Evolutionary conservation across 1,284 basidiomycete genomes (phyloP).

Genomic region (Sporisorium graminicola): DNA sequence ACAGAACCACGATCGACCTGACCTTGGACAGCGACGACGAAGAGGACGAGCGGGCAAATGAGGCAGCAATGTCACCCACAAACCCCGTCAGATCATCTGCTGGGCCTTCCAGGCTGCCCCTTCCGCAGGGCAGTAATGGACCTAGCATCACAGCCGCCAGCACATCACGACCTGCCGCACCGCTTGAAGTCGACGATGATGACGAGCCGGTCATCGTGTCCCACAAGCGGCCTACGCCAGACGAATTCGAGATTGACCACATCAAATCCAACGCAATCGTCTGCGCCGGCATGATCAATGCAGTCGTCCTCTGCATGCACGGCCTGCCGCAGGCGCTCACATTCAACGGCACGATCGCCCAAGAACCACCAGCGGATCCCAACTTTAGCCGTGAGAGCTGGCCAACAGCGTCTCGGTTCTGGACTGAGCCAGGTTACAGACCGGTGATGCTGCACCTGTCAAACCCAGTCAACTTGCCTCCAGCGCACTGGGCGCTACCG

Average conservation of each 20-base stretch:
- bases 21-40: constrained; percentile 47
- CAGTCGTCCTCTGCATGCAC: constrained; percentile 61
- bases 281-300: constrained; percentile 61
- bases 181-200: constrained; percentile 47
- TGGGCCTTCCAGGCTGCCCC: background rate
- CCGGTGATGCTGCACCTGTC: constrained; percentile 52
- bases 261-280: constrained; percentile 52
- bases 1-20: constrained; percentile 33
- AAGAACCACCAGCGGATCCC: constrained; percentile 43
- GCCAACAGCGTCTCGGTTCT: constrained; percentile 49
- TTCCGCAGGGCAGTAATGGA: constrained; percentile 12
- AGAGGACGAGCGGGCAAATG: constrained; percentile 14
- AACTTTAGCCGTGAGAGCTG: constrained; percentile 41
- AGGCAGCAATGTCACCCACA: background rate
- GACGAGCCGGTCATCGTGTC: constrained; percentile 59
- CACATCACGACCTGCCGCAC: background rate
- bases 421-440: constrained; percentile 57
- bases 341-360: constrained; percentile 23
- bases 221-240: constrained; percentile 23
- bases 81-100: background rate
- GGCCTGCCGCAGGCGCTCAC: constrained; percentile 56
- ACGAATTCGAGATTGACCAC: constrained; percentile 49
- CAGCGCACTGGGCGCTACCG: constrained; percentile 18
- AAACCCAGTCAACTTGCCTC: constrained; percentile 20
- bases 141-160: background rate